phyloP scores from a whole-genome alignment of 2,329 filamentous ascomycete genomes.

The Periconia sp. region DNA sequence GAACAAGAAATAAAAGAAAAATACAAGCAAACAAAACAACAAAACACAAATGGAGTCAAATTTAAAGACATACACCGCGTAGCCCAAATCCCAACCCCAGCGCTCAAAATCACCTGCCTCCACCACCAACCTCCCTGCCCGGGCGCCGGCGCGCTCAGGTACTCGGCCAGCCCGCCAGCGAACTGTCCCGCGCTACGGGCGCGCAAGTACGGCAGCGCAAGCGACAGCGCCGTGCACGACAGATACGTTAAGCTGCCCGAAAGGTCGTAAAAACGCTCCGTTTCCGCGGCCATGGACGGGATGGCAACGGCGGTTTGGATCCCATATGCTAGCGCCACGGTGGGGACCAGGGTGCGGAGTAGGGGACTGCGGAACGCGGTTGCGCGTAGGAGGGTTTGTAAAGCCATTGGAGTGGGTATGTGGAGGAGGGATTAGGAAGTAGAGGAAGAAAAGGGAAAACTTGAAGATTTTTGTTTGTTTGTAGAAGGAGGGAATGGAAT shows the following conservation, averaged over 20 bases:
- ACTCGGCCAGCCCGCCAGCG: constrained; percentile 37
- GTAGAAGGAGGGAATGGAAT: neutral
- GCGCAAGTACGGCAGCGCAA: constrained; percentile 63
- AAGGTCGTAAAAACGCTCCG: constrained; percentile 69
- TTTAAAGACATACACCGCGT: constrained; percentile 51
- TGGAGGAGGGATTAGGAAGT: neutral
- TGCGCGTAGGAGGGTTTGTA: constrained; percentile 57
- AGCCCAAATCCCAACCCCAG: constrained; percentile 64
- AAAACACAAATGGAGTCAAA: too few species aligned
- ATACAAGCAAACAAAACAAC: too few species aligned
- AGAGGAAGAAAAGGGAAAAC: neutral
- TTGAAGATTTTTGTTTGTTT: neutral
- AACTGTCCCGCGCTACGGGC: constrained; percentile 53
- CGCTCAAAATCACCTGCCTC: constrained; percentile 59
- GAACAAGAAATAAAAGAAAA: neutral
- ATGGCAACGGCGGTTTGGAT: constrained; percentile 64
- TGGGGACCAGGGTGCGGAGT: constrained; percentile 63
- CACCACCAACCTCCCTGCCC: constrained; percentile 54
- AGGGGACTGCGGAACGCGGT: constrained; percentile 66
- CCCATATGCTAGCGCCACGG: constrained; percentile 63
- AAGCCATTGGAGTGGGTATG: constrained; percentile 23
- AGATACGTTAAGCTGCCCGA: constrained; percentile 68
- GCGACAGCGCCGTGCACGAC: constrained; percentile 62
- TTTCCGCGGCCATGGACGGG: constrained; percentile 61
- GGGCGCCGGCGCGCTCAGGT: constrained; percentile 22